phyloP scores from a whole-genome alignment of 2,329 filamentous ascomycete genomes.

The Fusarium poae region DNA sequence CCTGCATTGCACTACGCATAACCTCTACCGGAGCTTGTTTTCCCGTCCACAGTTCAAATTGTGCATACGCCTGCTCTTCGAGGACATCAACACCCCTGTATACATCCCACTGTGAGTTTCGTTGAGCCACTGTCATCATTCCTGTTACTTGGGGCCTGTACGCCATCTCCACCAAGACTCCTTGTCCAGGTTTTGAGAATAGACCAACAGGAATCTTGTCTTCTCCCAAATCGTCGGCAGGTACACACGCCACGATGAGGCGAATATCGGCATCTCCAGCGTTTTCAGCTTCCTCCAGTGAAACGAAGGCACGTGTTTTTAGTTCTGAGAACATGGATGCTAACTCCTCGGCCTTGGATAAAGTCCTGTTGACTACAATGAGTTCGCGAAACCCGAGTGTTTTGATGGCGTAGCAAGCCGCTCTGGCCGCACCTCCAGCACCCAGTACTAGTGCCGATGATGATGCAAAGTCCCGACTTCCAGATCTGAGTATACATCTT shows the following conservation, averaged over 20 bases:
- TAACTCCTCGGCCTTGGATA: not conserved
- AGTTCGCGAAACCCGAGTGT: not conserved
- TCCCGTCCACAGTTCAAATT: conserved; percentile 15
- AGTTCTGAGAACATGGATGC: not conserved
- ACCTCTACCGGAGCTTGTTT: not conserved
- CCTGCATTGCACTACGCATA: conserved; percentile 7
- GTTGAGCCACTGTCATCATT: conserved; percentile 1
- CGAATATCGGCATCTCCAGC: not conserved
- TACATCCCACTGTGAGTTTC: not conserved
- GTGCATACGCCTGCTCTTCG: conserved; percentile 14
- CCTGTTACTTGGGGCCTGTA: conserved; percentile 13
- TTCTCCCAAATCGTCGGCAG: not conserved
- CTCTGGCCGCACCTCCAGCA: conserved; percentile 12
- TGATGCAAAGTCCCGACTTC: not conserved
- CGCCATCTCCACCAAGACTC: conserved; percentile 6
- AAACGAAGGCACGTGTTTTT: not conserved
- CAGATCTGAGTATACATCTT: not conserved
- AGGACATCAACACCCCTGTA: conserved; percentile 1
- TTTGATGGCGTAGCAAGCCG: conserved; percentile 12
- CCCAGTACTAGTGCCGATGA: conserved; percentile 1
- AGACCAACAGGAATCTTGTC: not conserved
- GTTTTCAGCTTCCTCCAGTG: rapidly evolving
- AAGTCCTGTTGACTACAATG: conserved; percentile 3
- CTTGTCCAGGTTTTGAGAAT: not conserved
- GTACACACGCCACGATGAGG: not conserved